Evolutionary conservation across 2,329 filamentous ascomycete species (phyloP).

Genomic region (Fusarium sp.): DNA sequence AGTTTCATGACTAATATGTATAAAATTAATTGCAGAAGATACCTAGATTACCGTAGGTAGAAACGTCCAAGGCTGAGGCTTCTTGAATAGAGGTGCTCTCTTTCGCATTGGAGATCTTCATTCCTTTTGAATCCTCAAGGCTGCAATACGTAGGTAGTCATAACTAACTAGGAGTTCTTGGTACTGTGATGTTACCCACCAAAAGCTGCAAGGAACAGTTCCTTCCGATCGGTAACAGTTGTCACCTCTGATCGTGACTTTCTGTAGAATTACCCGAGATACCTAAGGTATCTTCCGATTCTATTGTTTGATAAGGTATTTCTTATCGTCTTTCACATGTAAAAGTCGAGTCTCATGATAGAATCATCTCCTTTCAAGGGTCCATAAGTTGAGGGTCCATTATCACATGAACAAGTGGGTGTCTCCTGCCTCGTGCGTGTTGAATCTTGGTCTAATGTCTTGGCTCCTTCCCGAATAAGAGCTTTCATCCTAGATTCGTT

Average conservation of each 20-base stretch:
- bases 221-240: not conserved
- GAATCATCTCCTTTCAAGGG: not conserved
- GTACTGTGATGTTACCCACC: not conserved
- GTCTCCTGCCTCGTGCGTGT: not conserved
- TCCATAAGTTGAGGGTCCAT: conserved; percentile 22
- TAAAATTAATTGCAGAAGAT: not conserved
- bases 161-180: not conserved
- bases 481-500: not conserved
- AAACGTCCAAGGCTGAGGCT: not conserved
- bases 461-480: conserved; percentile 33
- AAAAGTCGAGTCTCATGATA: not conserved
- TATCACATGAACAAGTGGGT: conserved; percentile 34
- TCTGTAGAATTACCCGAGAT: not conserved
- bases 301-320: not conserved
- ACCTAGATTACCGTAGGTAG: not conserved
- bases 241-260: not conserved
- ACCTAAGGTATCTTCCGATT: not conserved
- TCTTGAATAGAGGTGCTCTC: not conserved
- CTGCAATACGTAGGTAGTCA: not conserved
- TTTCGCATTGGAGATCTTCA: not conserved
- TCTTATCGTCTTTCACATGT: not conserved
- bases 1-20: not conserved
- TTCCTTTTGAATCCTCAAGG: not conserved
- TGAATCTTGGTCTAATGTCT: not conserved
- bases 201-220: not conserved